phyloP scores from a whole-genome alignment of 2,329 filamentous ascomycete genomes.

The Claviceps quebecensis region DNA sequence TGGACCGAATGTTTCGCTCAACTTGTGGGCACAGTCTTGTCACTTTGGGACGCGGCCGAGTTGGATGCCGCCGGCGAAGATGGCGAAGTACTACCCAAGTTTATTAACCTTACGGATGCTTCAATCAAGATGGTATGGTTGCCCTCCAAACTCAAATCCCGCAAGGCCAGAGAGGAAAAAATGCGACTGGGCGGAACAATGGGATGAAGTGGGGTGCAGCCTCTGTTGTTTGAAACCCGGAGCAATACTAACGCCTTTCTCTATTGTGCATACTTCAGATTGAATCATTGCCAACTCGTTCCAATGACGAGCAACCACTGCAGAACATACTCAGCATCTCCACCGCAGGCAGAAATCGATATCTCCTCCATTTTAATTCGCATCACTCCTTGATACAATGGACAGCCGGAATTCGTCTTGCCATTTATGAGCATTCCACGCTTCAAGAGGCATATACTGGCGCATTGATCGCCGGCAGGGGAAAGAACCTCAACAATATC shows the following conservation, averaged over 20 bases:
- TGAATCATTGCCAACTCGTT: constrained; percentile 76
- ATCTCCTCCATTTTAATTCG: constrained; percentile 91
- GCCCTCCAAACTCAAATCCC: not conserved
- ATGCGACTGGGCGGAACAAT: not conserved
- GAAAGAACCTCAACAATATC: constrained; percentile 79
- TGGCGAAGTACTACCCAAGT: constrained; percentile 75
- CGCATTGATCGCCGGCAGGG: constrained; percentile 88
- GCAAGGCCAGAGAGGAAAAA: not conserved
- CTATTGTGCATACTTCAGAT: constrained; percentile 37
- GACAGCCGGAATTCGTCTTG: constrained; percentile 84
- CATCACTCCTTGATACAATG: constrained; percentile 87
- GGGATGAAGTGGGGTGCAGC: not conserved
- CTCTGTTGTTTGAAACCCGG: not conserved
- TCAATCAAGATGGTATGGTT: constrained; percentile 84
- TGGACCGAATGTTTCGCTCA: constrained; percentile 98
- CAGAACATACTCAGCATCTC: constrained; percentile 94
- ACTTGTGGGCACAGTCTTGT: constrained; percentile 85
- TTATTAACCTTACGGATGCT: constrained; percentile 93
- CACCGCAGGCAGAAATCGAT: constrained; percentile 89
- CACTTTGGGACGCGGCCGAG: constrained; percentile 88
- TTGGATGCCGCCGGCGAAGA: constrained; percentile 77
- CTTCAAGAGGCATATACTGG: constrained; percentile 95
- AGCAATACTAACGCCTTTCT: not conserved
- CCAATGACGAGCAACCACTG: constrained; percentile 60
- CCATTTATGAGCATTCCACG: constrained; percentile 87